Conservation (phyloP, 192 early-diverging fungal species). For the Phlyctochytrium planicorne region DNA sequence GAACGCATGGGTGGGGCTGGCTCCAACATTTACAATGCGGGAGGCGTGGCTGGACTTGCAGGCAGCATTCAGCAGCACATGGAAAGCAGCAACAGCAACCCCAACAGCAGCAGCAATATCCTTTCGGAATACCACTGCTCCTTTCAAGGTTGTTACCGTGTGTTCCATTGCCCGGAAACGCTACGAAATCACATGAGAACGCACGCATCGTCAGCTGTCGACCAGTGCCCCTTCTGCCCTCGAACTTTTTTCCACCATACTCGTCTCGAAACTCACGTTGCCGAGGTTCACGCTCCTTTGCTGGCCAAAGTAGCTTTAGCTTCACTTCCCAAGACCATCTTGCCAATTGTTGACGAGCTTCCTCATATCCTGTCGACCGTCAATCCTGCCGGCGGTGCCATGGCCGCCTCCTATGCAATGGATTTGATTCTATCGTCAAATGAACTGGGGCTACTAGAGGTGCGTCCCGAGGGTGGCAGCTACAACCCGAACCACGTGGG, state of each 20-base stretch:
- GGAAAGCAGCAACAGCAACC: background rate
- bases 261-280: background rate
- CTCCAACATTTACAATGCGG: background rate
- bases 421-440: background rate
- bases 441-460: background rate
- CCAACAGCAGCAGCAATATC: background rate
- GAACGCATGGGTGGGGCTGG: no score
- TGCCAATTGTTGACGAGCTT: background rate
- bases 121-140: background rate
- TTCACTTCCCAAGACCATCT: background rate
- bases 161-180: background rate
- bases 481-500: no score
- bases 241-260: background rate
- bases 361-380: background rate
- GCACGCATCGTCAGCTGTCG: background rate
- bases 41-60: background rate
- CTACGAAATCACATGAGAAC: background rate
- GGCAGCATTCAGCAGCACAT: background rate
- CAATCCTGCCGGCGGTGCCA: background rate
- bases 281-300: background rate
- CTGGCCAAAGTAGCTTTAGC: background rate
- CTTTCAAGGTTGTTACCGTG: background rate
- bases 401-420: background rate
- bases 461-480: no score
- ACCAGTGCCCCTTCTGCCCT: background rate